phyloP scores from a whole-genome alignment of 495 filamentous ascomycete species.

The Friedmanniomyces endolithicus region DNA sequence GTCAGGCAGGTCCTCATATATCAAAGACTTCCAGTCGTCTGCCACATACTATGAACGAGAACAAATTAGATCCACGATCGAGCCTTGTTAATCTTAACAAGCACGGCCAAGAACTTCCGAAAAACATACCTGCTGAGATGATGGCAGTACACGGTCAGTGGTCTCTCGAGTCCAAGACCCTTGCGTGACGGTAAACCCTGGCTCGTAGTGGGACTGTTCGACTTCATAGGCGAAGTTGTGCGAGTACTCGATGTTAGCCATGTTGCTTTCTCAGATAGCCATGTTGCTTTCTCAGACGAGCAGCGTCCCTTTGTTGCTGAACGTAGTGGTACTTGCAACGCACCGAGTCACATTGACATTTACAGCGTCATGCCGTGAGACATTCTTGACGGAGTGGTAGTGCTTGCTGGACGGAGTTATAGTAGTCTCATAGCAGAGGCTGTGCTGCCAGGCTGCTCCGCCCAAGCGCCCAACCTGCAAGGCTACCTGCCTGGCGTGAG shows the following conservation, averaged over 20 bases:
- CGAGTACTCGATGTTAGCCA: background rate
- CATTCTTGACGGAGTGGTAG: too few relatives aligned
- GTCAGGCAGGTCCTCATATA: background rate
- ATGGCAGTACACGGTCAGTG: background rate
- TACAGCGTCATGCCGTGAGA: too few relatives aligned
- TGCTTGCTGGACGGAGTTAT: too few relatives aligned
- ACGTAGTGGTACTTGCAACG: too few relatives aligned
- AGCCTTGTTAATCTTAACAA: too few relatives aligned
- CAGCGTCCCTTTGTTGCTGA: too few relatives aligned
- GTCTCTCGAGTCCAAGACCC: background rate
- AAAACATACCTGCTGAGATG: background rate
- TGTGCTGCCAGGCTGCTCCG: too few relatives aligned
- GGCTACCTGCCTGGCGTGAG: too few relatives aligned
- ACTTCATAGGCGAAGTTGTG: background rate
- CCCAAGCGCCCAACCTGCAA: background rate
- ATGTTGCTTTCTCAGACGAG: too few relatives aligned
- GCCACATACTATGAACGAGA: background rate
- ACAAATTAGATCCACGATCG: background rate
- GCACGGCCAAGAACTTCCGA: background rate
- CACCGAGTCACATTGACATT: too few relatives aligned
- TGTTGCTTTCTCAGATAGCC: too few relatives aligned
- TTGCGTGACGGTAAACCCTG: background rate
- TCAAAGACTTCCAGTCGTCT: background rate
- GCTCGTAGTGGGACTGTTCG: background rate
- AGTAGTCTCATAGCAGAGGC: too few relatives aligned